Evolutionary conservation across 352 stramenopile genomes (phyloP), one percentile per base, ranked within the genome.

Genomic region (Bremia lactucae): DNA sequence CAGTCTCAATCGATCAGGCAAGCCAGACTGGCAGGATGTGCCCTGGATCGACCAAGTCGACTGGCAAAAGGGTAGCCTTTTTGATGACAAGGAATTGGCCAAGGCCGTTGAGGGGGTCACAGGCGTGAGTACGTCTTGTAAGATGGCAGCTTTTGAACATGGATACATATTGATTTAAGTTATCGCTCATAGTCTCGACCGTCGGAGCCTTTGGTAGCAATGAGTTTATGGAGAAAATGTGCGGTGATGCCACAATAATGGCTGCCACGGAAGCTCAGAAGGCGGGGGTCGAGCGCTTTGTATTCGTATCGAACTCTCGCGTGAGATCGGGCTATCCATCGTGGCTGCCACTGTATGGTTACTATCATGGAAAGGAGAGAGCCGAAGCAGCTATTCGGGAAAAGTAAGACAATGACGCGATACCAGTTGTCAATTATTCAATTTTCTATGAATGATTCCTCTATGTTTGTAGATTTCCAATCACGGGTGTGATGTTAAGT

Each of bases 231-330:
- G 64, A 95, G 52, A 75, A 77, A 45, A 68, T 94, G 56, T 95
- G 83, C 36, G 83, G 86, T 26, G 86, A 95, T 53, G 71, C 86
- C 10, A 95, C 68, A 25, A 88, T 95, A 29, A 39, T 73, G n/a
- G 74, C 74, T 3, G 79, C 75, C 4, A 49, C 54, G n/a, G 83
- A 73, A 2, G 83, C 83, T 1, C 72, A 90, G 46, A 70, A 85
- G 48, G 69, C 71, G 15, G 76, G 75, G 41, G 73, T 48, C 0
- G 65, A 91, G 50, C 71, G 75, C 15, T 95, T 95, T 55, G 86
- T 93, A 28, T 95, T 95, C 43, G 67, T 96, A 18, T 95, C 82
- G n/a, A 93, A 91, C 44, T 91, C 86, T n/a, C 77, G 85, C 36
- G 86, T 96, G 5, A 83, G 79, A 18, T 75, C 71, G 18, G 69